A percentile compares a stretch with the other conserved stretches of the same genome.
These are phyloP conservation scores for Chalciporus pseudorubinellus DNA, from an alignment of 768 basidiomycete species.

Conservation along the genomic window DNA sequence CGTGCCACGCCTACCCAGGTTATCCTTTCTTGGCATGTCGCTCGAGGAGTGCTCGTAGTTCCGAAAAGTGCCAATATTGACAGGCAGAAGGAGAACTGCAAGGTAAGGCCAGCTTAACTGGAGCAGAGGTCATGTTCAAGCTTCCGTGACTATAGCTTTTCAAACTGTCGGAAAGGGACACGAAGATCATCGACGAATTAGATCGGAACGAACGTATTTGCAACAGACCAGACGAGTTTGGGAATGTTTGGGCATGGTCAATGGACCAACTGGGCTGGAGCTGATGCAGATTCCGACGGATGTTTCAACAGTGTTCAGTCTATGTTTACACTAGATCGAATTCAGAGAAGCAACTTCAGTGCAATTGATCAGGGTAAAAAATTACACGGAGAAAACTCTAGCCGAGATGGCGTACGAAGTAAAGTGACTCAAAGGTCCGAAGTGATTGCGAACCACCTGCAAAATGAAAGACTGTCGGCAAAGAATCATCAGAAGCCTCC, in stretches of 20 bases:
- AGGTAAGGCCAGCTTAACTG: conserved; percentile 2
- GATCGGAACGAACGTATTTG: conserved; percentile 40
- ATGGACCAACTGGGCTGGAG: conserved; percentile 40
- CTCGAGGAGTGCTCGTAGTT: conserved; percentile 28
- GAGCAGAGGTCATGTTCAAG: neutral
- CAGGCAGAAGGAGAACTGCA: conserved; percentile 25
- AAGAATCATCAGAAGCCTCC: conserved; percentile 15
- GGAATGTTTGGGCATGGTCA: conserved; percentile 40
- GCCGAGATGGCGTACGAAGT: neutral
- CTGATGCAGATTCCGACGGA: neutral
- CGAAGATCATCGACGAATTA: conserved; percentile 39
- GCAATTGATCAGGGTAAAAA: neutral
- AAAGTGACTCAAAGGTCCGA: neutral
- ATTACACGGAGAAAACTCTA: conserved; percentile 8
- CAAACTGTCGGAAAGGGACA: conserved; percentile 36
- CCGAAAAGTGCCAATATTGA: conserved; percentile 29
- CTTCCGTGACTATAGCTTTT: conserved; percentile 32
- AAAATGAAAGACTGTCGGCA: neutral
- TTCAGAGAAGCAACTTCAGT: neutral
- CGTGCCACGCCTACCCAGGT: conserved; percentile 28
- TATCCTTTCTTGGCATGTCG: conserved; percentile 33
- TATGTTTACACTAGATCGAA: too few relatives aligned
- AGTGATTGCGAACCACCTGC: neutral
- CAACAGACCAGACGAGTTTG: conserved; percentile 37
- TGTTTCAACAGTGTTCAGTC: neutral